Conservation (phyloP, 2,329 filamentous ascomycete genomes). For the Fusarium goolgardi region DNA sequence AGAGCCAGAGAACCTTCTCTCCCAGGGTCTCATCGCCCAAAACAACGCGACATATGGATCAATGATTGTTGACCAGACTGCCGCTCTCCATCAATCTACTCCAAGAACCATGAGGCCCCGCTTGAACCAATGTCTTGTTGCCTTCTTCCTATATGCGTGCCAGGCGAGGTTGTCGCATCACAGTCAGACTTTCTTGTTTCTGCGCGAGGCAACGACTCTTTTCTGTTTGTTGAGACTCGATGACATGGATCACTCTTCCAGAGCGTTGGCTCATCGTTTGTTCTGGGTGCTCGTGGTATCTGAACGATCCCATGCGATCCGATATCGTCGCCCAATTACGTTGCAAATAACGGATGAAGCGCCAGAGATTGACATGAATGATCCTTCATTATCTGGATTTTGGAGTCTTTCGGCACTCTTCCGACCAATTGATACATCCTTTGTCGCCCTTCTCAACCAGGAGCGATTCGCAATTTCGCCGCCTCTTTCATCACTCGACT, state of each 20-base stretch:
- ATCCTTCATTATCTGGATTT: constrained; percentile 53
- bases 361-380: constrained; percentile 48
- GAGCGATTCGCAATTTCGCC: constrained; percentile 51
- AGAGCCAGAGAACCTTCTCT: constrained; percentile 49
- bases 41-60: constrained; percentile 54
- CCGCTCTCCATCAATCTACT: constrained; percentile 51
- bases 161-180: constrained; percentile 57
- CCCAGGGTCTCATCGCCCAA: constrained; percentile 51
- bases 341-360: constrained; percentile 56
- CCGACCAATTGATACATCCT: constrained; percentile 56
- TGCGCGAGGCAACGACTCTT: constrained; percentile 58
- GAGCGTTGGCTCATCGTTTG: constrained; percentile 51
- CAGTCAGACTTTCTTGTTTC: constrained; percentile 57
- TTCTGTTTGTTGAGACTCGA: constrained; percentile 52
- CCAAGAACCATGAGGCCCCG: constrained; percentile 52
- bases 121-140: constrained; percentile 55
- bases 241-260: constrained; percentile 41
- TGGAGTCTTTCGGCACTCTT: constrained; percentile 57
- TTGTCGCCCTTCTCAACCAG: constrained; percentile 56
- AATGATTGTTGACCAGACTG: constrained; percentile 53
- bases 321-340: constrained; percentile 58
- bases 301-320: constrained; percentile 58
- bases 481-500: constrained; percentile 50
- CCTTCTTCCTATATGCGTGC: constrained; percentile 60
- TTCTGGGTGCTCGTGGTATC: constrained; percentile 60